Evolutionary conservation across 208 protist genomes (phyloP).

Genomic region (Novymonas esmeraldas): DNA sequence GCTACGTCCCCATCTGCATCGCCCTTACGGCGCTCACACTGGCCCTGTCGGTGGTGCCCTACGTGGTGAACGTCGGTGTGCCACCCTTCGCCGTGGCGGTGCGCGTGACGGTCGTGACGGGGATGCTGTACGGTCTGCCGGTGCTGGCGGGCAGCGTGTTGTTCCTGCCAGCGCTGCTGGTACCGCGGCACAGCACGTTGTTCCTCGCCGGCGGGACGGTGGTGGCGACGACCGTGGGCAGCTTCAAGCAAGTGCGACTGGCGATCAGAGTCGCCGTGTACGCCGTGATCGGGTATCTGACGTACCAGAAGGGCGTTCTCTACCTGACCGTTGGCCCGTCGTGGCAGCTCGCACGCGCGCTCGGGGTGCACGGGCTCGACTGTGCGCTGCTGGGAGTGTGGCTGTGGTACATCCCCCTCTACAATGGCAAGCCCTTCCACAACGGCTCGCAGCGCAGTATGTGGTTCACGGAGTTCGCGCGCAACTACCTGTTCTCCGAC

Average conservation of each 20-base stretch:
- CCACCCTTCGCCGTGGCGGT: constrained; percentile 37
- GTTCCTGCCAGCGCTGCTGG: constrained; percentile 35
- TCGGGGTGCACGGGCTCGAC: constrained; percentile 33
- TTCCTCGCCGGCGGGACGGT: constrained; percentile 25
- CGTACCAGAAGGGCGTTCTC: constrained; percentile 44
- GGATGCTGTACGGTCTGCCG: constrained; percentile 52
- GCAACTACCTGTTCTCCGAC: constrained; percentile 69
- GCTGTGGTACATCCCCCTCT: constrained; percentile 68
- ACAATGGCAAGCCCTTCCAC: constrained; percentile 60
- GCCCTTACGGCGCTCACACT: constrained; percentile 32
- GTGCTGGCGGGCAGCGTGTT: constrained; percentile 29
- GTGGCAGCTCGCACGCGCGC: constrained; percentile 10
- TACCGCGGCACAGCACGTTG: constrained; percentile 55
- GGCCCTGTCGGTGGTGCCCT: constrained; percentile 62
- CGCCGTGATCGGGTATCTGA: constrained; percentile 57
- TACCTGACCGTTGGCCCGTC: constrained; percentile 16
- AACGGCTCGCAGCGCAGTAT: constrained; percentile 59
- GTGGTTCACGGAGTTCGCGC: constrained; percentile 49
- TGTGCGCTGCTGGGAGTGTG: constrained; percentile 41
- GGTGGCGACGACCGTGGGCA: constrained; percentile 32
- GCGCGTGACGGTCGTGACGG: constrained; percentile 53
- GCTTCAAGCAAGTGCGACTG: constrained; percentile 43
- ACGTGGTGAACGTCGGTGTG: constrained; percentile 51
- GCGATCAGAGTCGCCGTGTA: constrained; percentile 47
- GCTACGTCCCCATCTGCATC: constrained; percentile 37